phyloP scores from a whole-genome alignment of 257 asterid species.

The Anisodus acutangulus region DNA sequence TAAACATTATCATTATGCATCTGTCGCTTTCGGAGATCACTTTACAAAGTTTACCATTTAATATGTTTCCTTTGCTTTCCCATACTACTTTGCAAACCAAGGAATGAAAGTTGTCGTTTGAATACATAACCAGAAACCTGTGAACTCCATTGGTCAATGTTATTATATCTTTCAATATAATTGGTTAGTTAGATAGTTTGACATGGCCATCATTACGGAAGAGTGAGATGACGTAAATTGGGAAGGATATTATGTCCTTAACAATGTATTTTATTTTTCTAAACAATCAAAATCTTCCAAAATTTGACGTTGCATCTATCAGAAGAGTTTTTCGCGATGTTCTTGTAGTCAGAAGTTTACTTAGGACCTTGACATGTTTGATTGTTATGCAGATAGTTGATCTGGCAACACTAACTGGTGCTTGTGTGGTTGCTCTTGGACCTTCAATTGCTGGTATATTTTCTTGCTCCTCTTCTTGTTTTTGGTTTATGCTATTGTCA shows the following conservation, averaged over 20 bases:
- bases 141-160: background rate
- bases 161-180: background rate
- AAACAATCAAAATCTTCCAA: background rate
- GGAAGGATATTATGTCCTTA: background rate
- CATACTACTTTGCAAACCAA: background rate
- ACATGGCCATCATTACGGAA: background rate
- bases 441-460: slow-evolving; percentile 84
- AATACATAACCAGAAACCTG: background rate
- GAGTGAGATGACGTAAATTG: background rate
- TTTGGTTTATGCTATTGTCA: background rate
- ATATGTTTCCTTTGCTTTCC: background rate
- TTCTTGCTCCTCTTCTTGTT: background rate
- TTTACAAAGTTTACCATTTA: background rate
- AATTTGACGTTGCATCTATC: background rate
- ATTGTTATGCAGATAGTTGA: slow-evolving; percentile 70
- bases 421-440: slow-evolving; percentile 88
- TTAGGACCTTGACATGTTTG: background rate
- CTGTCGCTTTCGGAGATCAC: background rate
- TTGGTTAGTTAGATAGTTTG: background rate
- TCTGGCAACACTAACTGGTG: slow-evolving; percentile 93
- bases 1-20: background rate
- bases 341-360: background rate
- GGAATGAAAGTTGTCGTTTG: background rate
- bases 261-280: background rate
- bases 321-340: background rate